Conservation (phyloP, 164 flowering plant genomes). For the Tetracentron sinense region DNA sequence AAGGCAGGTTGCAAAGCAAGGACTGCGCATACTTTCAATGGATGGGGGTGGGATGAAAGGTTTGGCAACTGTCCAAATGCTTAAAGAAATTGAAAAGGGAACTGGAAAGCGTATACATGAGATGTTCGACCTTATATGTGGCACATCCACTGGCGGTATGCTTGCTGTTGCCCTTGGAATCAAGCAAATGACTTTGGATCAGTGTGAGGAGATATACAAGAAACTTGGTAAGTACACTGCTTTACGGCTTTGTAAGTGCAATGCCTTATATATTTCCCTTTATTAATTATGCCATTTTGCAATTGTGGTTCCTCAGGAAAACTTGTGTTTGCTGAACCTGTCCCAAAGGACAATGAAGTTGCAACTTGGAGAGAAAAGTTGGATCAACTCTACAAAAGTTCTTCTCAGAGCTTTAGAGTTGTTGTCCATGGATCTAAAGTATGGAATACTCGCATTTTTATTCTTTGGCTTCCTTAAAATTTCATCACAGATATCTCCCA, state of each 20-base stretch:
- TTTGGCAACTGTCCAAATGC: slow-evolving; percentile 67
- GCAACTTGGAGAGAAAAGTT: slow-evolving; percentile 80
- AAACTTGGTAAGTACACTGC: slow-evolving; percentile 53
- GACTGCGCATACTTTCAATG: slow-evolving; percentile 72
- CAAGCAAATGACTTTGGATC: slow-evolving; percentile 55
- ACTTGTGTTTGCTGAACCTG: slow-evolving; percentile 75
- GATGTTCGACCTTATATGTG: slow-evolving; percentile 74
- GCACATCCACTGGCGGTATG: slow-evolving; percentile 87
- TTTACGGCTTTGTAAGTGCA: neutral
- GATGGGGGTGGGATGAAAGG: slow-evolving; percentile 94
- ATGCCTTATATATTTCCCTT: neutral
- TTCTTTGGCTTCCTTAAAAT: no score
- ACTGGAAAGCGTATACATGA: slow-evolving; percentile 75
- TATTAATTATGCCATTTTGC: neutral
- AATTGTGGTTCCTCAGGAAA: slow-evolving; percentile 38
- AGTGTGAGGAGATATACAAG: slow-evolving; percentile 80
- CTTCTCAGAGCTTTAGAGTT: slow-evolving; percentile 77
- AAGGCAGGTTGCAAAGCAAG: slow-evolving; percentile 63
- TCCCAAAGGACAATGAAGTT: slow-evolving; percentile 75
- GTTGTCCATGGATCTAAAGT: slow-evolving; percentile 86
- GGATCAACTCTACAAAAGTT: slow-evolving; percentile 78
- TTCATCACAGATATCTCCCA: no score
- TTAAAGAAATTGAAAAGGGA: slow-evolving; percentile 68
- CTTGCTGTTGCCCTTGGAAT: slow-evolving; percentile 80
- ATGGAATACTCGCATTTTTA: neutral